phyloP scores from a whole-genome alignment of 2,329 filamentous ascomycete genomes.

The Trichoderma arundinaceum region DNA sequence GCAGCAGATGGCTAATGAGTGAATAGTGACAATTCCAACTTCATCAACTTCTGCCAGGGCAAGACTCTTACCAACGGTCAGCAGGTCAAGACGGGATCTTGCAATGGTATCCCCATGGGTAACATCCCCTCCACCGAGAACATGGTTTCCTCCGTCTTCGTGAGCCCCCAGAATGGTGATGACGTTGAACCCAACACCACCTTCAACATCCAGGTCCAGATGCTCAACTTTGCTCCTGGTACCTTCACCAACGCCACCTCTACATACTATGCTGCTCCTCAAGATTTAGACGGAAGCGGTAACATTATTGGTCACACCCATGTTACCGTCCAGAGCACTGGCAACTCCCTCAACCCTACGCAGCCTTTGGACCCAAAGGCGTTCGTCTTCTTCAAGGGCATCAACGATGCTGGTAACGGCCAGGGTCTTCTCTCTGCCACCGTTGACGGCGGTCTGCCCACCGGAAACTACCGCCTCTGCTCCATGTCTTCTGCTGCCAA shows the following conservation, averaged over 20 bases:
- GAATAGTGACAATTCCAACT: constrained; percentile 63
- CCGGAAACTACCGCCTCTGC: constrained; percentile 69
- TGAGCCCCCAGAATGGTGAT: constrained; percentile 58
- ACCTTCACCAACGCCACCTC: constrained; percentile 64
- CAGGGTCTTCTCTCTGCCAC: constrained; percentile 58
- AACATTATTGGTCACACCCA: constrained; percentile 65
- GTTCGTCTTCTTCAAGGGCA: constrained; percentile 70
- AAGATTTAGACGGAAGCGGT: constrained; percentile 55
- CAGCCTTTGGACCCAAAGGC: constrained; percentile 58
- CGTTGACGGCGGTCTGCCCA: constrained; percentile 63
- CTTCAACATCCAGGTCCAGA: constrained; percentile 60
- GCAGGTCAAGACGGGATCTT: constrained; percentile 63
- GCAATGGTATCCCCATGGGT: constrained; percentile 67
- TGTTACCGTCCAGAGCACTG: constrained; percentile 63
- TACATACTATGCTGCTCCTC: constrained; percentile 67
- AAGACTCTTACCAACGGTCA: constrained; percentile 64
- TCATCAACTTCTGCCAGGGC: constrained; percentile 66
- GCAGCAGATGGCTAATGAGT: constrained; percentile 43
- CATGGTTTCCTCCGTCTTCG: constrained; percentile 64
- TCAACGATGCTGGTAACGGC: constrained; percentile 65
- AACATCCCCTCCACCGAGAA: constrained; percentile 60
- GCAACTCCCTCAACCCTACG: constrained; percentile 55
- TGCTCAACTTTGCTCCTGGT: constrained; percentile 61
- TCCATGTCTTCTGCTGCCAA: constrained; percentile 67
- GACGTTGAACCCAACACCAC: constrained; percentile 53